Evolutionary conservation across 2,329 filamentous ascomycete species (phyloP), one percentile per base, ranked within the genome.

Genomic region (Xylaria sp.): DNA sequence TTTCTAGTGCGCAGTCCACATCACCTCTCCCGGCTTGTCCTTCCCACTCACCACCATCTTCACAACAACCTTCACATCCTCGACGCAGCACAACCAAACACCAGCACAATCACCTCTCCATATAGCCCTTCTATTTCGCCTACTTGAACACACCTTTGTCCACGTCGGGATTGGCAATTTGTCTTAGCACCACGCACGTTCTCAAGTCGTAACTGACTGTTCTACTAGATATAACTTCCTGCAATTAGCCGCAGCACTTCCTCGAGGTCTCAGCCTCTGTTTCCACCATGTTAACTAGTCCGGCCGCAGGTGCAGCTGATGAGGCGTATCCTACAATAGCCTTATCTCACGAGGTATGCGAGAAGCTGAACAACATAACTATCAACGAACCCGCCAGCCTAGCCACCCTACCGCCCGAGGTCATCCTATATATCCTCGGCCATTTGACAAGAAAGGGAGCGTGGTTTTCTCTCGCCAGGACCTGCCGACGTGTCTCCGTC

Each of bases 401-500:
- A 2, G 9, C n/a, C 15, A 44, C 6, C 10, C 29, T 59, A 17
- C 67, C 67, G 9, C 22, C 57, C 5, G 67, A 69, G 39, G 13
- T 69, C 2, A 5, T 67, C 1, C 9, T 69, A 13, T 13, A 27
- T 1, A 62, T 69, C 13, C 51, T 69, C 22, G 13, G 29, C 39
- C 2, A n/a, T 13, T 25, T 69, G 33, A 2, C 15, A 0, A 27
- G 9, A 9, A 64, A 58, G 42, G 61, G 25, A 25, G 64, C 67
- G 13, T 67, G 64, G 67, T 17, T 42, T 15, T n/a, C 49, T 29
- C 51, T 67, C n/a, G 61, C 64, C 2, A 29, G 44, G 27, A 59
- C 47, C 1, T 69, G 56, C 38, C 64, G 53, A 17, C 33, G 45
- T 20, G 9, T 67, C 6, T 58, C 64, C 15, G 1, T 4, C 4